These are phyloP conservation scores for Grammothele lineata DNA, from an alignment of 768 basidiomycete species.

Conservation along the genomic window DNA sequence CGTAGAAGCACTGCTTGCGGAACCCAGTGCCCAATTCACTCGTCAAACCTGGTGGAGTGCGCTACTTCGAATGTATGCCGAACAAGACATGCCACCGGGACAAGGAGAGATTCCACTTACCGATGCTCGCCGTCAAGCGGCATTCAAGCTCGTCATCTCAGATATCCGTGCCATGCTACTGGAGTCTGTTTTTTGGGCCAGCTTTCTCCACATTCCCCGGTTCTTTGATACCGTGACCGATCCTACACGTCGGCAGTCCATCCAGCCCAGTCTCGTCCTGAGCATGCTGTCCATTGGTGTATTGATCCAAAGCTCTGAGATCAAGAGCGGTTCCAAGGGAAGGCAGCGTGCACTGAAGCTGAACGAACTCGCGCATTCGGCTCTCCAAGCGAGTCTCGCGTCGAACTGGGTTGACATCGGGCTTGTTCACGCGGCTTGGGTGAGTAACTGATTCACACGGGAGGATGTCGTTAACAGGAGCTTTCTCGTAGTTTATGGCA, in stretches of 20 bases:
- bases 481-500: slow-evolving; percentile 49
- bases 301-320: slow-evolving; percentile 66
- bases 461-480: too few relatives aligned
- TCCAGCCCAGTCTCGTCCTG: slow-evolving; percentile 66
- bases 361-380: slow-evolving; percentile 61
- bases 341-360: slow-evolving; percentile 54
- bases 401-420: slow-evolving; percentile 69
- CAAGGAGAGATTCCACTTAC: not conserved
- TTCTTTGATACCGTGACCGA: slow-evolving; percentile 60
- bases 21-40: slow-evolving; percentile 61
- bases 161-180: slow-evolving; percentile 64
- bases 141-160: slow-evolving; percentile 39
- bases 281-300: slow-evolving; percentile 60
- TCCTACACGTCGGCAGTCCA: slow-evolving; percentile 41
- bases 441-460: not conserved
- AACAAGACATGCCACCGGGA: not conserved
- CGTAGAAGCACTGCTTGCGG: slow-evolving; percentile 21
- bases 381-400: slow-evolving; percentile 66
- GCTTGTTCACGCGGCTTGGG: slow-evolving; percentile 67
- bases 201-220: slow-evolving; percentile 65
- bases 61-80: slow-evolving; percentile 48
- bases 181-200: slow-evolving; percentile 64
- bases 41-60: slow-evolving; percentile 81
- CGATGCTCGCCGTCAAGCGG: slow-evolving; percentile 33
- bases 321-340: slow-evolving; percentile 39